Evolutionary conservation across 768 basidiomycete species (phyloP).

Genomic region (Suillus plorans): DNA sequence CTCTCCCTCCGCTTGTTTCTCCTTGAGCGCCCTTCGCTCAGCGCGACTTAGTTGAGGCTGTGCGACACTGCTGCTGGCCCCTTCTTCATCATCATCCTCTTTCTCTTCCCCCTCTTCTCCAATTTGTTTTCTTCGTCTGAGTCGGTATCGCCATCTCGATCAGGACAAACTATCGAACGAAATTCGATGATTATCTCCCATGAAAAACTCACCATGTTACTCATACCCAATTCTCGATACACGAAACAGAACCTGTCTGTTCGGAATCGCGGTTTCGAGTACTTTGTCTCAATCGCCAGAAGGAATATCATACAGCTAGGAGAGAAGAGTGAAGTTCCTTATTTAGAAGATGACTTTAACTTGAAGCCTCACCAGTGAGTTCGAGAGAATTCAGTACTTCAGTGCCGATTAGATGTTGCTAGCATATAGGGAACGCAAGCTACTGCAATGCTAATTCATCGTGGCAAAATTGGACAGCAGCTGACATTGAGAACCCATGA

Average conservation of each 20-base stretch:
- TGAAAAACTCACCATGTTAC: conserved; percentile 37
- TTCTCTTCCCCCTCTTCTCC: conserved; percentile 42
- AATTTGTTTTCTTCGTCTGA: conserved; percentile 40
- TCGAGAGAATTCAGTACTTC: too few species aligned
- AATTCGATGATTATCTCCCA: not conserved
- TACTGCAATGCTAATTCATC: too few species aligned
- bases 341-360: too few species aligned
- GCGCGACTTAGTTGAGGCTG: conserved; percentile 65
- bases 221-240: not conserved
- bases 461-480: too few species aligned
- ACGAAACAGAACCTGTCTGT: not conserved
- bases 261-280: not conserved
- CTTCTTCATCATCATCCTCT: conserved; percentile 34
- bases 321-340: too few species aligned
- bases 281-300: not conserved
- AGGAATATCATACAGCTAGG: too few species aligned
- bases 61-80: conserved; percentile 23
- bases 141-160: conserved; percentile 38
- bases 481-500: too few species aligned
- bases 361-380: too few species aligned
- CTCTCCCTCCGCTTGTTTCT: conserved; percentile 64
- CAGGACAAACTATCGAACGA: not conserved
- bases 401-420: too few species aligned
- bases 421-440: too few species aligned
- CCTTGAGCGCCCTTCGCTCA: conserved; percentile 80